A percentile compares a stretch with the other conserved stretches of the same genome.
These are phyloP conservation scores for Macaranga tanarius DNA, from an alignment of 441 rosid species.

Conservation along the genomic window DNA sequence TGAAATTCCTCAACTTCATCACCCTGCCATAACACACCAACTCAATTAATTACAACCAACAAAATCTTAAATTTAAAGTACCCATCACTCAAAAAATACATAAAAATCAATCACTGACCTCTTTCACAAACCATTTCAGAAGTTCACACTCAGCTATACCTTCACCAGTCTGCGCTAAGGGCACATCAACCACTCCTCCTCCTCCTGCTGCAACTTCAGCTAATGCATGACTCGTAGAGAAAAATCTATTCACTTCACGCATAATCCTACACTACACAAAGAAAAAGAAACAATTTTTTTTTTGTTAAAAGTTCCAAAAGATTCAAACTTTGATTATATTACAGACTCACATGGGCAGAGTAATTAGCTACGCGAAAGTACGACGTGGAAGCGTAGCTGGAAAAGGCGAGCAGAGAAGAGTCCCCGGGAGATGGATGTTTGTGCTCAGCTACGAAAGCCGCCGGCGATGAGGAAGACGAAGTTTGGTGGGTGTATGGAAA, in stretches of 20 bases:
- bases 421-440: background rate
- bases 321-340: too few relatives aligned
- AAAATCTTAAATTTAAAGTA: background rate
- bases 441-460: background rate
- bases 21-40: conserved; percentile 42
- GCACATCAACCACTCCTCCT: conserved; percentile 63
- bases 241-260: conserved; percentile 28
- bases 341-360: conserved; percentile 32
- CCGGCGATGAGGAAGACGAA: conserved; percentile 5
- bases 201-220: conserved; percentile 32
- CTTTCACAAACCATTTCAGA: conserved; percentile 79
- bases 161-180: conserved; percentile 94
- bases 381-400: conserved; percentile 11
- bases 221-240: conserved; percentile 50
- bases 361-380: conserved; percentile 7
- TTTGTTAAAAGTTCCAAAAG: too few relatives aligned
- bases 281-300: too few relatives aligned
- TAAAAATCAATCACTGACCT: conserved; percentile 44
- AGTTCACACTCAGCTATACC: conserved; percentile 96
- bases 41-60: background rate
- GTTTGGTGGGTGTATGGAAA: conserved; percentile 12
- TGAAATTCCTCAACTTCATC: conserved; percentile 78
- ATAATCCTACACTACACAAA: background rate
- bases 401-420: background rate
- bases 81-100: background rate